Base-by-base conservation (phyloP, 352 stramenopile genomes). In the Nannochloropsis limnetica region DNA sequence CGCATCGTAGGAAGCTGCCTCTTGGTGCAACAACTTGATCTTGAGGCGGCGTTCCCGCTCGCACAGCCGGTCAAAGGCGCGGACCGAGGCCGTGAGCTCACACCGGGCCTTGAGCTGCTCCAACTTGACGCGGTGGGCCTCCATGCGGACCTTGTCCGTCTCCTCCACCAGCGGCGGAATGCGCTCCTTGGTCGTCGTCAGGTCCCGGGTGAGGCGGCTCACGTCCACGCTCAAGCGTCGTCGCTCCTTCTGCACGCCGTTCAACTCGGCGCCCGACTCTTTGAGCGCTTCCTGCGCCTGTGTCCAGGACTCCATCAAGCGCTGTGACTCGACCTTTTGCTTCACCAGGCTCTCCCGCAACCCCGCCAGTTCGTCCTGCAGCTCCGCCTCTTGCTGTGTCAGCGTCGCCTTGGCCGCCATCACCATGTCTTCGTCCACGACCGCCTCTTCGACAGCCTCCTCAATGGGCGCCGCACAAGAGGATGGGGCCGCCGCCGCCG, bases 81-180 rank as follows among this genome's bases (percentile, higher is more conserved):
- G 25, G 61, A 74, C 61, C n/a, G 61, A 74, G 61, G 61, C 61
- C 6, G 61, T 74, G 61, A 74, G 61, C 61, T 74, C n/a, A 74
- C 61, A 74, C 61, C 61, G 61, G 8, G 15, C 61, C 61, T 74
- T 74, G 9, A 74, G 61, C 61, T 74, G 61, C 22, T 74, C 61
- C n/a, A 25, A 28, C 20, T 74, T 74, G 14, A 74, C 11, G 11
- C 61, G 61, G 8, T 74, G 25, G n/a, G 25, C 61, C n/a, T 74
- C 61, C n/a, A 25, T 74, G n/a, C 61, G 61, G n/a, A 27, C 61
- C 22, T 74, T 74, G 5, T 29, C 25, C n/a, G n/a, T 74, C 11
- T 74, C 61, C n/a, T 31, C 61, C n/a, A 74, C 14, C 11, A 74
- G 25, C n/a, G n/a, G 61, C 61, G 61, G 61, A 29, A 74, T 74